Evolutionary conservation across 208 protist genomes (phyloP), one percentile per base, ranked within the genome.

Genomic region (Wallacemonas sp.): DNA sequence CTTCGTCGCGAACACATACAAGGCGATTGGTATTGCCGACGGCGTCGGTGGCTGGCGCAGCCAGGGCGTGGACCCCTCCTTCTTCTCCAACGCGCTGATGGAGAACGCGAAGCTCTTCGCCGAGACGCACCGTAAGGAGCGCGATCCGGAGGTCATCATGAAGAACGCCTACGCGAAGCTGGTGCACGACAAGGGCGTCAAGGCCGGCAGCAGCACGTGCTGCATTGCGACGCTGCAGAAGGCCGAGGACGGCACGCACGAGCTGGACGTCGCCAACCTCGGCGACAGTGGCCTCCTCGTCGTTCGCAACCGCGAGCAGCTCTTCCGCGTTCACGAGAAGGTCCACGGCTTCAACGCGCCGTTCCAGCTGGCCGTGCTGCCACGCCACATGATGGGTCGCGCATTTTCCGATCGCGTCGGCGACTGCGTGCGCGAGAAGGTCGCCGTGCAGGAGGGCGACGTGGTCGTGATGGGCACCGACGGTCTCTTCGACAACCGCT

Each of bases 401-500:
- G 87, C 79, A 46, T 89, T 93, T 70, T 79, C 82, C 10, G 89
- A 95, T 67, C 52, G 67, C 3, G 83, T 89, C 18, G 62, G 64
- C 14, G 89, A 93, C 72, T 86, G 72, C 65, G 82, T 86, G 29
- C 89, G 91, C 18, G 89, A 95, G 73, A 76, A 70, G 31, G 71
- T 89, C 44, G 65, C 72, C 29, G 88, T 97, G 69, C 67, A 89
- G 70, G 90, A 93, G 70, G 92, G 91, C 55, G 94, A 98, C 65
- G 91, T 98, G n/a, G 74, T 98, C 8, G 77, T 98, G 26, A 64
- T 96, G 55, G 94, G 84, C 64, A 97, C 92, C 18, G 94, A 98
- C 69, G 94, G 94, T n/a, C 85, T 97, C 45, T 98, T 97, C 65
- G 94, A 98, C 74, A 98, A 98, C 77, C 79, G 82, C 62, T 97